Percentiles rank a stretch among this genome's conserved stretches.
Evolutionary conservation across 108 stramenopile species (phyloP).

Genomic region (Aurantiochytrium sp.): DNA sequence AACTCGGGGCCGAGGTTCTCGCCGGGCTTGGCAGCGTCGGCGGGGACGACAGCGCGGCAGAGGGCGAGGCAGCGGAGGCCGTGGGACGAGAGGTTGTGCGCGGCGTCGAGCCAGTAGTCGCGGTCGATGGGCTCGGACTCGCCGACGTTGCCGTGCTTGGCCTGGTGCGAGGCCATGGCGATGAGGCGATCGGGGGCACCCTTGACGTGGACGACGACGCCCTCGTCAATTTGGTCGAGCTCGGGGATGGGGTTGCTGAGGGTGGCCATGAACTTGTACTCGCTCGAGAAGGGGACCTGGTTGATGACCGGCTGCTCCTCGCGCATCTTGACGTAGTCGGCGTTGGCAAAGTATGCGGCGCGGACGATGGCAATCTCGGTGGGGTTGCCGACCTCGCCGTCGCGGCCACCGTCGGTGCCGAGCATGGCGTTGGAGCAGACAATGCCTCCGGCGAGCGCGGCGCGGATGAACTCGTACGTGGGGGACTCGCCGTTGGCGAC

Average conservation of each 20-base stretch:
- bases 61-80: slow-evolving; percentile 76
- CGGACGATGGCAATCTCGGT: slow-evolving; percentile 85
- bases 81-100: slow-evolving; percentile 68
- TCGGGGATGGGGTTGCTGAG: slow-evolving; percentile 8
- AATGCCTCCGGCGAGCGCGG: slow-evolving; percentile 64
- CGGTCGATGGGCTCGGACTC: slow-evolving; percentile 58
- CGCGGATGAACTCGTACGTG: slow-evolving; percentile 58
- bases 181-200: slow-evolving; percentile 85
- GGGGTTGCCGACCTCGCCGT: slow-evolving; percentile 70
- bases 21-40: background rate
- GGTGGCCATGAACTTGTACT: slow-evolving; percentile 84
- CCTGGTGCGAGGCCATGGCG: slow-evolving; percentile 47
- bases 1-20: slow-evolving; percentile 39
- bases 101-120: slow-evolving; percentile 31
- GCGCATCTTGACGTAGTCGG: slow-evolving; percentile 73
- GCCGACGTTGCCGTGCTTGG: background rate
- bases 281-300: slow-evolving; percentile 87
- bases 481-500: slow-evolving; percentile 5
- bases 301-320: slow-evolving; percentile 72
- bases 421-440: slow-evolving; percentile 78
- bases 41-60: slow-evolving; percentile 21
- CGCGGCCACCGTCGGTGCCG: slow-evolving; percentile 38
- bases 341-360: slow-evolving; percentile 65
- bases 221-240: slow-evolving; percentile 47
- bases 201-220: slow-evolving; percentile 78